These are phyloP conservation scores for Diaporthe nobilis DNA, from an alignment of 2,329 filamentous ascomycete species.

Conservation along the genomic window DNA sequence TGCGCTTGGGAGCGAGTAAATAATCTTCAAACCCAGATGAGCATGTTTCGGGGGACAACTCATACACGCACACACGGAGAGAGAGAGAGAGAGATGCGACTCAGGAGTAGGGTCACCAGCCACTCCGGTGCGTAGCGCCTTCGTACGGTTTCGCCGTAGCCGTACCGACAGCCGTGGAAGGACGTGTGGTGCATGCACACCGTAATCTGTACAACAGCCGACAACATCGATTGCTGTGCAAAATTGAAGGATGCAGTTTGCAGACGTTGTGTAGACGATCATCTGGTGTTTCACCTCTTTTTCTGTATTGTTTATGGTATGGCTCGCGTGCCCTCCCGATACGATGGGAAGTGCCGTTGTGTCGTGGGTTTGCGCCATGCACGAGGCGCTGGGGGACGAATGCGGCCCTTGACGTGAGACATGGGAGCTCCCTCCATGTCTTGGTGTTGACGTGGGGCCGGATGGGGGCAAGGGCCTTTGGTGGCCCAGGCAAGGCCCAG, in stretches of 20 bases:
- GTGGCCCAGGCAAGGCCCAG: neutral
- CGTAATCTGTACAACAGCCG: neutral
- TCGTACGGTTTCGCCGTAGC: slow-evolving; percentile 26
- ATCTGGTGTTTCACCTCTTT: neutral
- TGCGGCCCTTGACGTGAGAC: slow-evolving; percentile 17
- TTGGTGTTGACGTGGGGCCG: slow-evolving; percentile 26
- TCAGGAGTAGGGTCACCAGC: slow-evolving; percentile 23
- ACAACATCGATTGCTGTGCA: neutral
- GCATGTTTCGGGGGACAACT: slow-evolving; percentile 32
- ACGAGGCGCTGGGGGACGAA: slow-evolving; percentile 17
- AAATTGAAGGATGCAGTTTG: neutral
- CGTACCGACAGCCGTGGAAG: slow-evolving; percentile 19
- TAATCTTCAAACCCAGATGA: slow-evolving; percentile 11
- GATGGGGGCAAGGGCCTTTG: neutral
- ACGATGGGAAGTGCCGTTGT: slow-evolving; percentile 1
- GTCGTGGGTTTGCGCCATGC: neutral
- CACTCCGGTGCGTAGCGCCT: slow-evolving; percentile 5
- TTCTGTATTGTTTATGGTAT: neutral
- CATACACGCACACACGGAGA: neutral
- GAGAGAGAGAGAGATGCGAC: slow-evolving; percentile 13
- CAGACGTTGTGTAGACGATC: neutral
- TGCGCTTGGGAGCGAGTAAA: slow-evolving; percentile 3
- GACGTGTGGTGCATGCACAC: neutral
- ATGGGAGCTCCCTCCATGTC: slow-evolving; percentile 5
- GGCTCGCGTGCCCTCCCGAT: neutral